These are phyloP conservation scores for Penicillium sclerotiorum DNA, from an alignment of 2,329 filamentous ascomycete genomes.

Conservation along the genomic window DNA sequence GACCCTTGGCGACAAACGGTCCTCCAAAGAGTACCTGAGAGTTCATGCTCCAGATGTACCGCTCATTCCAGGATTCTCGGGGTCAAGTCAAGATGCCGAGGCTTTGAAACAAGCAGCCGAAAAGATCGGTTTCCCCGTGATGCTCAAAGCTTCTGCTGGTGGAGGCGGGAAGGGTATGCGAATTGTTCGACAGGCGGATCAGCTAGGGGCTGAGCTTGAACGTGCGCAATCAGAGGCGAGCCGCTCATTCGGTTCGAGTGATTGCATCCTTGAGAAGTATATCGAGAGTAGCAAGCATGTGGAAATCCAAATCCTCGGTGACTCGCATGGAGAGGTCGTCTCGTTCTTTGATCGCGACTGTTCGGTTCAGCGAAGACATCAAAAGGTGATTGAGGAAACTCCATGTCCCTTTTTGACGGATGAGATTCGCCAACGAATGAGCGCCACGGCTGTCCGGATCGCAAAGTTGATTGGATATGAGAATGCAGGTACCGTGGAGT, in stretches of 20 bases:
- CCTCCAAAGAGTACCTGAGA: slow-evolving; percentile 16
- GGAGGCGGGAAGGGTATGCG: slow-evolving; percentile 52
- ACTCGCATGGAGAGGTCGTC: slow-evolving; percentile 33
- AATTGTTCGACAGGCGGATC: slow-evolving; percentile 35
- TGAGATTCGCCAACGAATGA: slow-evolving; percentile 38
- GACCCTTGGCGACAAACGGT: slow-evolving; percentile 28
- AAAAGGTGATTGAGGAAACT: slow-evolving; percentile 57
- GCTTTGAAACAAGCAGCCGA: slow-evolving; percentile 24
- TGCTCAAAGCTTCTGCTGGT: slow-evolving; percentile 54
- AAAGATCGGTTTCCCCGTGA: slow-evolving; percentile 41
- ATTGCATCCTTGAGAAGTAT: slow-evolving; percentile 49
- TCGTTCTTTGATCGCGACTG: slow-evolving; percentile 51
- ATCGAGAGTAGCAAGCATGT: slow-evolving; percentile 49
- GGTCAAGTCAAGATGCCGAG: slow-evolving; percentile 24
- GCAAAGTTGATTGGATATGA: slow-evolving; percentile 44
- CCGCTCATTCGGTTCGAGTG: slow-evolving; percentile 47
- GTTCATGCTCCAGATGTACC: slow-evolving; percentile 31
- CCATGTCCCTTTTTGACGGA: slow-evolving; percentile 40
- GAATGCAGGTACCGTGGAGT: slow-evolving; percentile 52
- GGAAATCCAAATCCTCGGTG: slow-evolving; percentile 56
- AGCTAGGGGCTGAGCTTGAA: slow-evolving; percentile 37
- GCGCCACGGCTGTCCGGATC: slow-evolving; percentile 40
- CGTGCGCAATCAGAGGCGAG: slow-evolving; percentile 44
- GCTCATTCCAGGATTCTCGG: slow-evolving; percentile 30
- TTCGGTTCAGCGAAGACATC: slow-evolving; percentile 54